Evolutionary conservation across 176 grass and related monocot genomes (phyloP).

Genomic region (Tillandsia fasciculata): DNA sequence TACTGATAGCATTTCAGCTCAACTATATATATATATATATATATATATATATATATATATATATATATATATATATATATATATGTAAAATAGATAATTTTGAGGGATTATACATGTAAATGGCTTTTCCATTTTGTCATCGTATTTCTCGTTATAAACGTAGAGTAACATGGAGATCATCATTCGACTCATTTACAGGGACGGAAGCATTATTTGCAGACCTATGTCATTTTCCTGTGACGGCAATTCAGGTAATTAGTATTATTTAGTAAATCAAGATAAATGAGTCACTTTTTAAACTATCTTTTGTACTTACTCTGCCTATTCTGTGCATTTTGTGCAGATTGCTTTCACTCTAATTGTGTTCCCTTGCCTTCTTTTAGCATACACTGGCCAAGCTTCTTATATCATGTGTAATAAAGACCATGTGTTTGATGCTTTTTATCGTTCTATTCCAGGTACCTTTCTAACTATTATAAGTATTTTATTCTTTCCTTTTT

Average conservation of each 20-base stretch:
- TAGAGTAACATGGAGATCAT: not conserved
- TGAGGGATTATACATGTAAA: too few species aligned
- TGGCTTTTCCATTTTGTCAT: too few species aligned
- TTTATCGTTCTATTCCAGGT: slow-evolving; percentile 99
- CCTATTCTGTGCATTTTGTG: slow-evolving; percentile 14
- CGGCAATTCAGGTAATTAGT: slow-evolving; percentile 79
- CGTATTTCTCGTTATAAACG: too few species aligned
- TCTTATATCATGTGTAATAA: slow-evolving; percentile 68
- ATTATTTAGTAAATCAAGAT: not conserved
- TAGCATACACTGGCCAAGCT: slow-evolving; percentile 93
- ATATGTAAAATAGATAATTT: too few species aligned
- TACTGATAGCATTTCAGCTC: too few species aligned
- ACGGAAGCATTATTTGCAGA: slow-evolving; percentile 98
- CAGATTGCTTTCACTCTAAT: slow-evolving; percentile 91
- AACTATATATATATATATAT: too few species aligned
- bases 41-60: too few species aligned
- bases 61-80: too few species aligned
- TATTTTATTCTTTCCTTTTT: not conserved
- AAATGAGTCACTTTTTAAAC: not conserved
- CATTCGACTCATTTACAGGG: slow-evolving; percentile 36
- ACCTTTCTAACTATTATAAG: not conserved
- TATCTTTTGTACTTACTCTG: slow-evolving; percentile 3
- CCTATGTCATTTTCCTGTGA: slow-evolving; percentile 92
- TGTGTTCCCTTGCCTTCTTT: slow-evolving; percentile 96
- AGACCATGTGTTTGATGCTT: slow-evolving; percentile 60